Percentiles rank a stretch among this genome's conserved stretches.
Evolutionary conservation across 2,329 filamentous ascomycete species (phyloP).

Genomic region (Cyphellophora attinorum): DNA sequence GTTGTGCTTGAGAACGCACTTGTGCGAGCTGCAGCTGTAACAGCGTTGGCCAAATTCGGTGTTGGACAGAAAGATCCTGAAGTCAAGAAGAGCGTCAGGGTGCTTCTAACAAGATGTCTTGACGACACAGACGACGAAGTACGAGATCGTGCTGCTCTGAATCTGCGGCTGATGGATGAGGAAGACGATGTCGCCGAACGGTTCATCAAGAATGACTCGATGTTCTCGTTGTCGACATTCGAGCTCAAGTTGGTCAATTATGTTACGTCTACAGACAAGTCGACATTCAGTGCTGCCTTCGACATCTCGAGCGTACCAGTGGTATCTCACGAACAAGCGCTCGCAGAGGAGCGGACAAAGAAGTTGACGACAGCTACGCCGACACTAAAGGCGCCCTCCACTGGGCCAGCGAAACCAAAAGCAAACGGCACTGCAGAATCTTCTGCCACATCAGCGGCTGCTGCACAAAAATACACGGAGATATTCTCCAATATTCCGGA

Average conservation of each 20-base stretch:
- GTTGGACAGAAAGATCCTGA: constrained; percentile 94
- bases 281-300: constrained; percentile 75
- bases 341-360: constrained; percentile 92
- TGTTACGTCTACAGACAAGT: constrained; percentile 83
- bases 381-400: constrained; percentile 84
- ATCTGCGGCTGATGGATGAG: constrained; percentile 83
- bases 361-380: constrained; percentile 90
- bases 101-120: constrained; percentile 83
- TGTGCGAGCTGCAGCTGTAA: constrained; percentile 88
- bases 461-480: constrained; percentile 79
- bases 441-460: constrained; percentile 65
- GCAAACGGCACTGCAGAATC: constrained; percentile 61
- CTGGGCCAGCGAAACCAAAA: constrained; percentile 64
- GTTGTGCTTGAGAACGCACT: constrained; percentile 96
- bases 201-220: constrained; percentile 94
- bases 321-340: constrained; percentile 89
- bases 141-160: constrained; percentile 85
- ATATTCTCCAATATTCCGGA: constrained; percentile 84
- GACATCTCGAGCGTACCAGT: constrained; percentile 85
- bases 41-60: constrained; percentile 91
- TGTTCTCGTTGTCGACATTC: constrained; percentile 89
- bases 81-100: constrained; percentile 89
- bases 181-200: constrained; percentile 75
- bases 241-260: constrained; percentile 98
- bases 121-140: constrained; percentile 98